Evolutionary conservation across 1,139 yeast genomes (phyloP), one percentile per base, ranked within the genome.

Genomic region (Geotrichum citri-aurantii): DNA sequence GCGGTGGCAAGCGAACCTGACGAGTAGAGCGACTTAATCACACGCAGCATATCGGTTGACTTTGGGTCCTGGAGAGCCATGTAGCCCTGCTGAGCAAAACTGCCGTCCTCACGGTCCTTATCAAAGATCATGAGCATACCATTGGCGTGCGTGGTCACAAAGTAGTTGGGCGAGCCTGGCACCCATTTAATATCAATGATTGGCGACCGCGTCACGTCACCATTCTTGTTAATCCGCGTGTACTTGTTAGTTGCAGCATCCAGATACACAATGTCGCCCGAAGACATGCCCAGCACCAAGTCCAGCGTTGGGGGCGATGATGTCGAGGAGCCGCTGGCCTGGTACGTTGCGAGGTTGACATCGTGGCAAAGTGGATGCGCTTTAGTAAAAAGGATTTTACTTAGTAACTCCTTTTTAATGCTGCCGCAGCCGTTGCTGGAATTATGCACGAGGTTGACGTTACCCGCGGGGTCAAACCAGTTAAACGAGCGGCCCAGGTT

Each of bases 251-350:
- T 73, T 29, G 73, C 69, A 14, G 81, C 77, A 62, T 81, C 84
- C 46, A 78, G 65, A 84, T 85, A 82, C 14, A 82, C 63, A 14
- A 80, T 69, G 64, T 82, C 86, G 31, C 85, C 83, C 0, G 80
- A 71, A 0, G 81, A 75, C 61, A 79, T 78, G 6, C 85, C 85
- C 24, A 81, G 65, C 11, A 78, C 69, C 19, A 80, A 69, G 59
- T 82, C 86, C n/a, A 81, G 62, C 73, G 33, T 70, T 69, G 24
- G 73, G 11, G n/a, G 23, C 11, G 54, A 21, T 12, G 71, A 19
- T 74, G 69, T n/a, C 68, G 44, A n/a, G 2, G 44, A n/a, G 44
- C 21, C 7, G 5, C n/a, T 31, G 50, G 50, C 31, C 50, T 46
- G 19, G 77, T 75, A 40, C 56, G 58, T 33, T 48, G 55, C 24